Evolutionary conservation across 2,329 filamentous ascomycete genomes (phyloP).

Genomic region (Nemania sp.): DNA sequence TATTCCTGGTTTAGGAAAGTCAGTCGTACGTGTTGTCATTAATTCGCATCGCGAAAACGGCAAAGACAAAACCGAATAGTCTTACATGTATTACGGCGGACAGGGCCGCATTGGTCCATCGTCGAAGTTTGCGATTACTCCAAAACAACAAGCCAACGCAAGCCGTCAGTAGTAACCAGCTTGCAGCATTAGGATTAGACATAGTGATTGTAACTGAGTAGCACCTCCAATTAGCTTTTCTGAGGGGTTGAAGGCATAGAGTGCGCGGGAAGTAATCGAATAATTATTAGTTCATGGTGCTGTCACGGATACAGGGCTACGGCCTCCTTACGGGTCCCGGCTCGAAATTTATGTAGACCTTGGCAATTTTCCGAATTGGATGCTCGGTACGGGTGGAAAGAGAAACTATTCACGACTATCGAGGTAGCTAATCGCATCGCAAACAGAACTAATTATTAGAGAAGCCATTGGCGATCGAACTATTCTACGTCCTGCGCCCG

Average conservation of each 20-base stretch:
- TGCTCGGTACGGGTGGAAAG: no score
- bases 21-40: neutral
- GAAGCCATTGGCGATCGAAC: no score
- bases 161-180: neutral
- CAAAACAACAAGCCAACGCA: neutral
- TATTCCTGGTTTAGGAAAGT: neutral
- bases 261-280: neutral
- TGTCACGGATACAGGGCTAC: neutral
- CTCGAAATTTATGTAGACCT: neutral
- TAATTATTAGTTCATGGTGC: neutral
- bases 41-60: neutral
- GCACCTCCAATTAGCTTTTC: neutral
- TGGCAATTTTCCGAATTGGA: no score
- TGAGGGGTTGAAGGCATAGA: neutral
- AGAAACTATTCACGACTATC: no score
- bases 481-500: no score
- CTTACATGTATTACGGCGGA: constrained; percentile 3
- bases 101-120: neutral
- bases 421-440: no score
- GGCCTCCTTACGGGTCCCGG: neutral
- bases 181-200: neutral
- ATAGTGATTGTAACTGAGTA: neutral
- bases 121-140: neutral
- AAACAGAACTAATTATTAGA: no score
- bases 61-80: neutral